Base-by-base conservation (phyloP, 2,329 filamentous ascomycete species). In the Westerdykella ornata region DNA sequence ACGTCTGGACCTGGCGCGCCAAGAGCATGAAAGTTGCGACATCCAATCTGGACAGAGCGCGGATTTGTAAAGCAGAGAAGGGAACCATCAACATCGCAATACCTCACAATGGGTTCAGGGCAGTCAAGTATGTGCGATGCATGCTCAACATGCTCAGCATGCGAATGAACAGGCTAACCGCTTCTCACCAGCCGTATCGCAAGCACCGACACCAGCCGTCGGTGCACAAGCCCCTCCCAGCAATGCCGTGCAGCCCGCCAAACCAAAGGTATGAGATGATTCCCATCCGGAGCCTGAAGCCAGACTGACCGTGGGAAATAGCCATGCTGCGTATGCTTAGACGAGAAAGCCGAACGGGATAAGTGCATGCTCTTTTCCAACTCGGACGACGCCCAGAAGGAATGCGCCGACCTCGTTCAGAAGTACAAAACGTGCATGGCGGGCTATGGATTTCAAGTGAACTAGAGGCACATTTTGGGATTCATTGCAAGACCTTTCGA, bases 361-460 rank as follows among this genome's bases (percentile, higher is more conserved):
- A 89, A 98, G 70, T 98, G 92, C 75, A 97, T 98, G 90, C 85
- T 98, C 42, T 96, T 97, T 73, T 94, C 88, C 42, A 88, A 80
- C 48, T 77, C 85, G 46, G 76, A 82, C 60, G 84, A 96, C 62
- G 87, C 92, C 30, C 78, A 86, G 57, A 76, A 80, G 60, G 88
- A 94, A 59, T 98, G 92, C 76, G 77, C 82, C 67, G 77, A 82
- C 38, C 77, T 87, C 48, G 85, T 98, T 49, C 80, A 87, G 19
- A 81, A 86, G 63, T 98, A 98, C 73, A 83, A 81, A 71, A 80
- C 71, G 54, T 98, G 92, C 68, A 97, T 98, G 92, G 81, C 82
- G 43, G 85, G 88, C 9, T 97, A 85, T 60, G 92, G 92, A 13
- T 98, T 94, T 74, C 84, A 87, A 66, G 63, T 73, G 51, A 65